Evolutionary conservation across 2,329 filamentous ascomycete genomes (phyloP), one percentile per base, ranked within the genome.

Genomic region (Cercospora nicotianae): DNA sequence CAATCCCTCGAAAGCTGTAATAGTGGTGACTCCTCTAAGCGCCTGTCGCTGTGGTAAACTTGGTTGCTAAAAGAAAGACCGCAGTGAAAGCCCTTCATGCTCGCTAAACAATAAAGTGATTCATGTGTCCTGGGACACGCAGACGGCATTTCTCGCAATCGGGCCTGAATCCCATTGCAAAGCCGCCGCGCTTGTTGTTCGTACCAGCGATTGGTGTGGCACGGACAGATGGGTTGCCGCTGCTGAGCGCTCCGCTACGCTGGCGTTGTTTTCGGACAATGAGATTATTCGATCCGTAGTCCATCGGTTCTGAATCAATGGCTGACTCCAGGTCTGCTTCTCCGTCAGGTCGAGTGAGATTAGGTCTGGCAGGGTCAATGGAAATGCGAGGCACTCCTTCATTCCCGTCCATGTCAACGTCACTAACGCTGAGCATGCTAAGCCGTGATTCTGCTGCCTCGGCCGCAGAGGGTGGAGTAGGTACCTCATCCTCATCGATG

Each of bases 121-220:
- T 82, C 76, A 83, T 83, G 67, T 85, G 83, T 0, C 83, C 83
- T 1, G 82, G 83, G n/a, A 84, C 80, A 64, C 79, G 75, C 68
- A 78, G 75, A 64, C 78, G 76, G 70, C 83, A 85, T 73, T 84
- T 84, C 58, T 83, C 81, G 70, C 83, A 85, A 69, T 85, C 83
- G 10, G 82, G 79, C 30, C 82, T 75, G 69, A 81, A 85, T 13
- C 83, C 83, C 80, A 85, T 83, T 68, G 80, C 80, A 66, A 83
- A 80, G 45, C 80, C 75, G 18, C 62, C 51, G 30, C 71, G 75
- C 26, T 77, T 80, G n/a, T 77, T 80, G 20, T 23, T 65, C 12
- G 30, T 63, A 28, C 48, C 53, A 36, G 59, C 59, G 42, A 63
- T 67, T 28, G 67, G 61, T 10, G 67, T 59, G 13, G 64, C 62